phyloP scores from a whole-genome alignment of 805 yeast genomes.

The Wickerhamomyces mucosus region DNA sequence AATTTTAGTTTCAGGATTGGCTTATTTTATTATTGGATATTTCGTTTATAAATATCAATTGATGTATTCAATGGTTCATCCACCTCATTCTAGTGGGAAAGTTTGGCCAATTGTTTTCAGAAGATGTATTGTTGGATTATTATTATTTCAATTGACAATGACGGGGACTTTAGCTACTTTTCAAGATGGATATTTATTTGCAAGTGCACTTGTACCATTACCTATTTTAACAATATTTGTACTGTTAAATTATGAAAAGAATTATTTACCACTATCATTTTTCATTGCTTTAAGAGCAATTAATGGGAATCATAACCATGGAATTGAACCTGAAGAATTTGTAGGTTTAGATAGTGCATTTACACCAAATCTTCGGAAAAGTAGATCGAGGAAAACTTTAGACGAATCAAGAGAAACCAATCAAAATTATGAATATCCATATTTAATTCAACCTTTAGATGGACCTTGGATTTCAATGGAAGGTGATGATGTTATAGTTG shows the following conservation, averaged over 20 bases:
- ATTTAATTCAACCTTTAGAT: conserved; percentile 56
- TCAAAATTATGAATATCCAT: conserved; percentile 72
- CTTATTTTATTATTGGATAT: conserved; percentile 78
- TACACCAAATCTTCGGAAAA: conserved; percentile 4
- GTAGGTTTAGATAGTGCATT: conserved; percentile 18
- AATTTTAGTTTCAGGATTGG: conserved; percentile 73
- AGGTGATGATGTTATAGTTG: conserved; percentile 41
- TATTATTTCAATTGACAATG: conserved; percentile 85
- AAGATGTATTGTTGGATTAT: conserved; percentile 69
- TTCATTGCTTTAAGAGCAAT: conserved; percentile 86
- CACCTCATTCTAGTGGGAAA: conserved; percentile 94
- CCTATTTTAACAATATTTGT: conserved; percentile 60
- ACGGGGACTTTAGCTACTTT: conserved; percentile 71
- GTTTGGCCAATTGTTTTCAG: conserved; percentile 91
- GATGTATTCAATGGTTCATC: conserved; percentile 84
- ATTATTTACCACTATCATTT: conserved; percentile 69
- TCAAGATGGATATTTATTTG: conserved; percentile 69
- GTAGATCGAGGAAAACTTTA: conserved; percentile 35
- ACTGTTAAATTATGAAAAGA: conserved; percentile 73
- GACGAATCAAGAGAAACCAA: conserved; percentile 71
- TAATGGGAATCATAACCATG: conserved; percentile 27
- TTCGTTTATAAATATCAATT: conserved; percentile 87
- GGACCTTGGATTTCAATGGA: conserved; percentile 80
- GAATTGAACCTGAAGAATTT: conserved; percentile 9
- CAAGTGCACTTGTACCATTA: conserved; percentile 64